Evolutionary conservation across 129 eudicot species (phyloP).

Genomic region (sunflower (Helianthus annuus)): HanXRQr2.0-SUNRISE NC_035446.2:68779615-68780114

Average conservation of each 20-base stretch:
- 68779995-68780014: background rate
- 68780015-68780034: slow-evolving; percentile 4
- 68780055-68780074: background rate
- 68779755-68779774: background rate
- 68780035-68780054: background rate
- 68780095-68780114: too few species aligned
- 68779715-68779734: background rate
- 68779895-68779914: background rate
- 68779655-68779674: background rate
- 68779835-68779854: background rate
- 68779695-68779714: slow-evolving; percentile 7
- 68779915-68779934: background rate
- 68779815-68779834: background rate
- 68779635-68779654: slow-evolving; percentile 16
- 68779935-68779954: background rate
- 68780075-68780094: background rate
- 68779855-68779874: background rate
- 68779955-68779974: slow-evolving; percentile 12
- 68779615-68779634: slow-evolving; percentile 76
- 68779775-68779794: background rate
- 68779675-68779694: background rate
- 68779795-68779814: background rate
- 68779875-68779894: background rate
- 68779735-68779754: background rate
- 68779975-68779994: too few species aligned